Evolutionary conservation across 106 monocot species (phyloP).

Genomic region (Platanthera guangdongensis): DNA sequence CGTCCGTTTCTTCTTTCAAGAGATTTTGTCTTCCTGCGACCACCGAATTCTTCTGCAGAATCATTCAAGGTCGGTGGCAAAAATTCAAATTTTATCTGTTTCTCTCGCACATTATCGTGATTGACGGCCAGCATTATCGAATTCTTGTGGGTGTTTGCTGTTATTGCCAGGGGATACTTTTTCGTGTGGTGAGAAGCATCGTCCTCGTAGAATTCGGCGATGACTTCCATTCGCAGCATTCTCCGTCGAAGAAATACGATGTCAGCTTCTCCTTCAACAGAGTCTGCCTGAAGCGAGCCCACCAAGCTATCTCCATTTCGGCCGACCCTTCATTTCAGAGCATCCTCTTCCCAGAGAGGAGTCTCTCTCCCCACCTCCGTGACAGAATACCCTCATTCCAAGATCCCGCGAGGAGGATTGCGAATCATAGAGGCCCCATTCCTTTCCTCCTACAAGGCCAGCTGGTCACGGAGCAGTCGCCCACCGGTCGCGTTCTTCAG

Average conservation of each 20-base stretch:
- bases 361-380: background rate
- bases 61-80: slow-evolving; percentile 14
- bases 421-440: slow-evolving; percentile 12
- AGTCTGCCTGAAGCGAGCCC: slow-evolving; percentile 33
- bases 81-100: background rate
- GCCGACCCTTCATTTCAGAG: slow-evolving; percentile 15
- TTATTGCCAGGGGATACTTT: slow-evolving; percentile 17
- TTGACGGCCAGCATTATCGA: no score
- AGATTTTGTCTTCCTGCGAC: slow-evolving; percentile 12
- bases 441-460: slow-evolving; percentile 32
- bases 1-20: slow-evolving; percentile 36
- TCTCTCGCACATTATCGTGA: no score
- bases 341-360: slow-evolving; percentile 27
- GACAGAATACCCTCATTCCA: background rate
- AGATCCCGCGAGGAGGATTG: background rate
- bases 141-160: background rate
- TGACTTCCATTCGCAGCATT: slow-evolving; percentile 33
- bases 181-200: slow-evolving; percentile 2
- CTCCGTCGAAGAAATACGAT: slow-evolving; percentile 22
- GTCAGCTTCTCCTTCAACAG: slow-evolving; percentile 51
- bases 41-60: background rate
- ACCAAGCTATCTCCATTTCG: slow-evolving; percentile 22
- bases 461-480: background rate
- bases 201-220: slow-evolving; percentile 25
- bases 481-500: slow-evolving; percentile 7